Evolutionary conservation across 106 monocot genomes (phyloP), one percentile per base, ranked within the genome.

Genomic region (Allium sativum): DNA sequence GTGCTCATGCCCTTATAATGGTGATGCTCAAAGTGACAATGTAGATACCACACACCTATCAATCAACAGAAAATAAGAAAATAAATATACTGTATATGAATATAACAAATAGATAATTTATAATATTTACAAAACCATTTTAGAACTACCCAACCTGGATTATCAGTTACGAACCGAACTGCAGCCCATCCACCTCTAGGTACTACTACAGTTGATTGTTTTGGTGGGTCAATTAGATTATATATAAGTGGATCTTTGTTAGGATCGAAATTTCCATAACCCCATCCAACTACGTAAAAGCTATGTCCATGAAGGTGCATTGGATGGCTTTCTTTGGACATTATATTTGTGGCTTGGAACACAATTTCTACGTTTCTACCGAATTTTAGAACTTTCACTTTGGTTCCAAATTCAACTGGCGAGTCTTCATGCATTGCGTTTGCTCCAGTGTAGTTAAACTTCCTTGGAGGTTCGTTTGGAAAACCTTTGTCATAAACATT

Each of bases 291-390:
- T 4, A 85, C 79, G 20, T 79, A 90, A 79, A 90, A 82, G 74
- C 68, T 79, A 56, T 69, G 65, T 0, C 89, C 89, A 62, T 89
- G 89, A 20, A 81, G 44, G 50, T 89, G 89, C 78, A 89, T 78
- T 3, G 84, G 56, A 57, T 57, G 55, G 55, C 19, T 84, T 67
- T 79, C 78, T 11, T 66, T 73, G 0, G 51, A 61, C 3, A 89
- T 6, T 10, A 89, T 0, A 40, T 66, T 78, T 0, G 84, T 84
- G 43, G 78, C 84, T 58, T 84, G 89, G 42, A 79, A 74, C 40
- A 89, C 81, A 0, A 89, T 20, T 81, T 89, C 89, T 61, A 89
- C 70, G 14, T 31, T 62, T 0, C 21, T 51, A 52, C 69, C 71
- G 58, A 73, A 86, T 54, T 80, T 68, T 59, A 88, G 15, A 12